Evolutionary conservation across 352 stramenopile genomes (phyloP).

Genomic region (Elongisporangium anandrum): DNA sequence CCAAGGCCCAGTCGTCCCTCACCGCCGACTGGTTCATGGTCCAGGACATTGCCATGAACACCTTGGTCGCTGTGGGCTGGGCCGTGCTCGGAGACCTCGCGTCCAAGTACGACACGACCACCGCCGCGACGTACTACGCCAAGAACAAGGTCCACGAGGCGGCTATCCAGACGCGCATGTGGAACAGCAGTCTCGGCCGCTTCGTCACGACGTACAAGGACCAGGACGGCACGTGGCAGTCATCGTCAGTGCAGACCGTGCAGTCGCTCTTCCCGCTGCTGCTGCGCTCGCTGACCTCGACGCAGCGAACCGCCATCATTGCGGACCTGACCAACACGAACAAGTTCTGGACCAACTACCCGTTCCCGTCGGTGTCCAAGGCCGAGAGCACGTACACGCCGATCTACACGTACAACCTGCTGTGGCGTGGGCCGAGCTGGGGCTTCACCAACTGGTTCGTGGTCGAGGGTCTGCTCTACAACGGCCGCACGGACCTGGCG

Average conservation of each 20-base stretch:
- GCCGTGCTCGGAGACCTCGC: constrained; percentile 11
- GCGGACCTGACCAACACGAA: constrained; percentile 11
- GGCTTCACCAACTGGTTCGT: constrained; percentile 19
- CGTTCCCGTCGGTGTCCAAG: constrained; percentile 15
- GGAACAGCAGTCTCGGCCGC: constrained; percentile 9
- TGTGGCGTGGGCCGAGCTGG: constrained; percentile 15
- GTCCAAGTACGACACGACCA: constrained; percentile 12
- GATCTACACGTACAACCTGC: constrained; percentile 16
- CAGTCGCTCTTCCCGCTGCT: constrained; percentile 15
- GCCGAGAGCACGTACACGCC: constrained; percentile 15
- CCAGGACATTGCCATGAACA: constrained; percentile 20
- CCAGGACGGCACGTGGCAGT: constrained; percentile 18
- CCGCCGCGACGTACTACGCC: constrained; percentile 11
- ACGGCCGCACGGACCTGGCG: constrained; percentile 5
- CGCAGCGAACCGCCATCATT: constrained; percentile 9
- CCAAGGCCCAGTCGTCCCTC: constrained; percentile 11
- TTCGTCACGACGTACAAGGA: constrained; percentile 20
- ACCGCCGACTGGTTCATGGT: constrained; percentile 16
- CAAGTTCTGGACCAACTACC: constrained; percentile 17
- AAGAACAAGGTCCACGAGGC: constrained; percentile 12
- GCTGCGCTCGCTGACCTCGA: constrained; percentile 9
- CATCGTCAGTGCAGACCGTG: constrained; percentile 12
- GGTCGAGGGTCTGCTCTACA: constrained; percentile 14
- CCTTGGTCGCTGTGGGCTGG: constrained; percentile 14
- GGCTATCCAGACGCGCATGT: constrained; percentile 13